A percentile compares a stretch with the other conserved stretches of the same genome.
Evolutionary conservation across 768 basidiomycete species (phyloP).

Genomic region (Coprinopsis cinerea): DNA sequence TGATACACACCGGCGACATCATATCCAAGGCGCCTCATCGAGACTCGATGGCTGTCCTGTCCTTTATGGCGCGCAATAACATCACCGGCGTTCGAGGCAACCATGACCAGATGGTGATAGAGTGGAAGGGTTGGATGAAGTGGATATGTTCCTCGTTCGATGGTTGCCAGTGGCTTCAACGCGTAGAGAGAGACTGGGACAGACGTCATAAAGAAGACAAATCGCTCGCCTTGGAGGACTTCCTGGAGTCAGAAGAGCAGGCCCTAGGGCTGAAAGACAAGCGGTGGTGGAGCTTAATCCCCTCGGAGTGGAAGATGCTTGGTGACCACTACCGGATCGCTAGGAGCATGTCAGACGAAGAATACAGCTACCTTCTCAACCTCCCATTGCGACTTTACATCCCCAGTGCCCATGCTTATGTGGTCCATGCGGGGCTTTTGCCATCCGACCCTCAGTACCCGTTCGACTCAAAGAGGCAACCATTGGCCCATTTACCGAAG

Average conservation of each 20-base stretch:
- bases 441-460: constrained; percentile 57
- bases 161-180: constrained; percentile 50
- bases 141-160: constrained; percentile 57
- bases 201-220: constrained; percentile 17
- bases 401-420: constrained; percentile 66
- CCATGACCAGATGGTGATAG: constrained; percentile 86
- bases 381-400: constrained; percentile 72
- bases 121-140: constrained; percentile 84
- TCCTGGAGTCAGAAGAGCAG: not conserved
- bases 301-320: constrained; percentile 68
- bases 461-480: constrained; percentile 51
- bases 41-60: constrained; percentile 57
- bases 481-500: constrained; percentile 58
- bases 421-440: constrained; percentile 83
- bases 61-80: constrained; percentile 56
- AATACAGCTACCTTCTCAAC: constrained; percentile 70
- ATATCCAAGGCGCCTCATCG: constrained; percentile 59
- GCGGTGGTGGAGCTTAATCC: constrained; percentile 48
- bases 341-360: constrained; percentile 47
- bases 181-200: constrained; percentile 42
- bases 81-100: constrained; percentile 87
- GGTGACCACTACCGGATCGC: constrained; percentile 77
- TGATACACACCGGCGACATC: constrained; percentile 84
- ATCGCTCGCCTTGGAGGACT: constrained; percentile 8
- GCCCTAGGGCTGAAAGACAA: constrained; percentile 10